Percentiles rank a stretch among this genome's conserved stretches.
Conservation (phyloP, 2,329 filamentous ascomycete genomes). For the Claviceps paspali region DNA sequence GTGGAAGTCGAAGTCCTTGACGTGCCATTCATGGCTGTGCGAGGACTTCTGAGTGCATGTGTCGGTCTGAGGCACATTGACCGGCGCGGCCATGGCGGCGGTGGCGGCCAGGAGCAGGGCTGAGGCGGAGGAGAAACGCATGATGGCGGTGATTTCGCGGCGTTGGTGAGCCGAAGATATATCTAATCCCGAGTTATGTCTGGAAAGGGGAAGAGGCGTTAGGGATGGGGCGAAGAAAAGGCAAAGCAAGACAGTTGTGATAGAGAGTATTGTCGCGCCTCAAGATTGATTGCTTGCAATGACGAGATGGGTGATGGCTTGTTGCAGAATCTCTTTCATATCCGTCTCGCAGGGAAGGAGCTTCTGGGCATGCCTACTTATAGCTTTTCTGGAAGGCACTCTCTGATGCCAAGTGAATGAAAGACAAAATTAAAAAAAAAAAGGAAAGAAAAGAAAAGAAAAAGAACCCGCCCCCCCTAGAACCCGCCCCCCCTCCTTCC, state of each 20-base stretch:
- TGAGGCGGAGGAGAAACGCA: slow-evolving; percentile 8
- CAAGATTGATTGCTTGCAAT: not conserved
- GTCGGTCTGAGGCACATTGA: slow-evolving; percentile 1
- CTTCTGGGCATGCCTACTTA: not conserved
- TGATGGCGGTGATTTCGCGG: slow-evolving; percentile 3
- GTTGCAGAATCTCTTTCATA: too few relatives aligned
- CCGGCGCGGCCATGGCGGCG: slow-evolving; percentile 12
- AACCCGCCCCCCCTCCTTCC: too few relatives aligned
- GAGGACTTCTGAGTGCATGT: slow-evolving; percentile 11
- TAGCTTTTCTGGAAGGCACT: not conserved
- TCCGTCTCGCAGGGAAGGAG: not conserved
- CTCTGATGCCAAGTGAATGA: too few relatives aligned
- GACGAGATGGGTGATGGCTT: too few relatives aligned
- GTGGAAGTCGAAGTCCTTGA: slow-evolving; percentile 31
- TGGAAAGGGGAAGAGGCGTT: too few relatives aligned
- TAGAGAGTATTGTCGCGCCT: not conserved
- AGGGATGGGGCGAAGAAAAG: too few relatives aligned
- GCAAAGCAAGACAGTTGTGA: not conserved
- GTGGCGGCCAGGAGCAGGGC: slow-evolving; percentile 12
- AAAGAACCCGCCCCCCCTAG: too few relatives aligned
- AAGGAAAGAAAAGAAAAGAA: too few relatives aligned
- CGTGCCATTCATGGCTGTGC: slow-evolving; percentile 19
- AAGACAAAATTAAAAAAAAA: too few relatives aligned
- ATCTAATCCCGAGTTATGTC: too few relatives aligned
- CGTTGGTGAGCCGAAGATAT: too few relatives aligned